Base-by-base conservation (phyloP, 495 filamentous ascomycete species). In the Aspergillus mulundensis region DNA sequence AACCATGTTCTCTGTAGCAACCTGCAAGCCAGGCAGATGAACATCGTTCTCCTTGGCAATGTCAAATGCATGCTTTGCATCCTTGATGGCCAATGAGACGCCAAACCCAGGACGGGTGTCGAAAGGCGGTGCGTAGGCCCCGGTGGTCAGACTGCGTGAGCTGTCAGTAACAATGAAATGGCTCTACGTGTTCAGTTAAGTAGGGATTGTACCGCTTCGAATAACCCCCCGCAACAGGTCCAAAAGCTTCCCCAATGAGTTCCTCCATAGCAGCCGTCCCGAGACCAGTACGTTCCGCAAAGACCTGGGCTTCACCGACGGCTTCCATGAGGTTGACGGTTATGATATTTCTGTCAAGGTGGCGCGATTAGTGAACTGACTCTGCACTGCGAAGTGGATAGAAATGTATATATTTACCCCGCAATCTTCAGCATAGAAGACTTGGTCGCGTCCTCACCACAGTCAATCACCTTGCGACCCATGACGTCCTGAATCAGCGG, bases 251-350 rank as follows among this genome's bases (percentile, higher is more conserved):
- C 2, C 70, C 70, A 39, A 82, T 78, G 46, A 82, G 65, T 52
- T 71, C 68, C 47, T 82, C 78, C 65, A 82, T 75, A 8, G 70
- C 66, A 15, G 62, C 67, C 1, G 72, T 72, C n/a, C 79, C 78
- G 5, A 84, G 69, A 1, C 77, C 78, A 1, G 76, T 76, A 61
- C 77, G 77, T 61, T 81, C 79, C 18, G 79, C 79, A 56, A 82
- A 78, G 20, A 81, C 77, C 56, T 82, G 79, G 1, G 77, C 74
- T 62, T 82, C 80, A 6, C 74, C 74, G 38, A 81, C 75, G 1
- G 76, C 68, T 63, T 80, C 76, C 78, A 77, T 77, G 60, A 77
- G 65, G 36, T 72, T 75, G 11, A 77, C 65, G 16, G 74, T 78
- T 24, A 78, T 67, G 19, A 78, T 76, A 41, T 78, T 78, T 12